Evolutionary conservation across 352 stramenopile genomes (phyloP), one percentile per base, ranked within the genome.

Genomic region (Phytophthora podocarpi): DNA sequence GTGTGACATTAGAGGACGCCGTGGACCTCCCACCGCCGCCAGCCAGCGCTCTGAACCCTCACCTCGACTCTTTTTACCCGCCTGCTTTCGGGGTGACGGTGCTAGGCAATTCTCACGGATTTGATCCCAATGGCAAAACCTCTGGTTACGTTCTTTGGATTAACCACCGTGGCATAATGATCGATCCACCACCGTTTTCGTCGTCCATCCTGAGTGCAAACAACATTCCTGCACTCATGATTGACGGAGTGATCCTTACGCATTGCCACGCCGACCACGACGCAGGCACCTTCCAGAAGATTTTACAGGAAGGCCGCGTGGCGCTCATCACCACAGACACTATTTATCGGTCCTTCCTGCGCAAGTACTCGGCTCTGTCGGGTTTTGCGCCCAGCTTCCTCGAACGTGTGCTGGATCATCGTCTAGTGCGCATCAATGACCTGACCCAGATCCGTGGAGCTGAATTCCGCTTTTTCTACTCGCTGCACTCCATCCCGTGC

Each of bases 141-240:
- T 98, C 91, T 11, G 96, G 96, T 13, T 99, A 98, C 70, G 96
- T 99, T 31, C 76, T 99, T 5, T 99, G 96, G 96, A 98, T 99
- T 48, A 98, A 98, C 65, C 91, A 97, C 31, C 72, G 95, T 40
- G 96, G 96, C 24, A 95, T 98, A 45, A 99, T 99, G 96, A 98
- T 99, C 61, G 96, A 99, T 64, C 96, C 96, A 16, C 96, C 96
- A 18, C 95, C 96, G 5, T 95, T 96, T 49, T 95, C 89, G 31
- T 93, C 83, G 18, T 89, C 83, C 13, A 91, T 97, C 35, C 59
- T 96, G 30, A 74, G 89, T 26, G 83, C 85, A 20, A 95, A 92
- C 69, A 94, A 92, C 51, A 97, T 97, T 42, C 82, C 87, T 5
- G 91, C 92, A 23, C 71, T 95, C 39, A 96, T 97, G 65, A 99